Conservation (phyloP, 108 stramenopile species). For the Epipyxis sp. region DNA sequence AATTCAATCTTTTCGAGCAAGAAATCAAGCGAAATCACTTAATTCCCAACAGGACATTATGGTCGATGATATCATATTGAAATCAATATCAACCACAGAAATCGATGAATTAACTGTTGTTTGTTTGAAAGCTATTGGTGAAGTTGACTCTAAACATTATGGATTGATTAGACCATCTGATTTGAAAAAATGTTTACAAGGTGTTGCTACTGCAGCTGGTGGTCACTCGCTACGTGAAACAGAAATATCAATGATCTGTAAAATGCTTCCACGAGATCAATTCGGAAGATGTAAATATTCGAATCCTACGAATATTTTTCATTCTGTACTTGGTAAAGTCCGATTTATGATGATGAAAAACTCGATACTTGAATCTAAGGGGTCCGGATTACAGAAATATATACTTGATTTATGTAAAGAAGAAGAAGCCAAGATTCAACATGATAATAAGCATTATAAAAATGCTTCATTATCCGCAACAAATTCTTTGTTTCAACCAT, state of each 20-base stretch:
- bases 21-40: slow-evolving; percentile 35
- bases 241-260: slow-evolving; percentile 30
- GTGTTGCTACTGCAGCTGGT: neutral
- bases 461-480: slow-evolving; percentile 36
- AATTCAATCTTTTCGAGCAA: slow-evolving; percentile 45
- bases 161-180: slow-evolving; percentile 3
- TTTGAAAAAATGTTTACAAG: neutral
- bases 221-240: slow-evolving; percentile 20
- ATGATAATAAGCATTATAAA: slow-evolving; percentile 19
- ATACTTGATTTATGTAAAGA: slow-evolving; percentile 53
- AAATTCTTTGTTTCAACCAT: slow-evolving; percentile 29
- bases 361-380: slow-evolving; percentile 44
- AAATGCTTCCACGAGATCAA: slow-evolving; percentile 38
- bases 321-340: slow-evolving; percentile 38
- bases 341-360: slow-evolving; percentile 48
- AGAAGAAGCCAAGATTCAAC: slow-evolving; percentile 35
- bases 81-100: slow-evolving; percentile 2
- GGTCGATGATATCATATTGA: slow-evolving; percentile 38
- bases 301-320: slow-evolving; percentile 8
- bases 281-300: slow-evolving; percentile 45
- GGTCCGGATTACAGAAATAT: slow-evolving; percentile 48
- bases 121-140: neutral
- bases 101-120: neutral
- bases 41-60: slow-evolving; percentile 29
- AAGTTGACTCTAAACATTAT: neutral